phyloP scores from a whole-genome alignment of 1,284 basidiomycete species.

The Neonothopanus nambi region DNA sequence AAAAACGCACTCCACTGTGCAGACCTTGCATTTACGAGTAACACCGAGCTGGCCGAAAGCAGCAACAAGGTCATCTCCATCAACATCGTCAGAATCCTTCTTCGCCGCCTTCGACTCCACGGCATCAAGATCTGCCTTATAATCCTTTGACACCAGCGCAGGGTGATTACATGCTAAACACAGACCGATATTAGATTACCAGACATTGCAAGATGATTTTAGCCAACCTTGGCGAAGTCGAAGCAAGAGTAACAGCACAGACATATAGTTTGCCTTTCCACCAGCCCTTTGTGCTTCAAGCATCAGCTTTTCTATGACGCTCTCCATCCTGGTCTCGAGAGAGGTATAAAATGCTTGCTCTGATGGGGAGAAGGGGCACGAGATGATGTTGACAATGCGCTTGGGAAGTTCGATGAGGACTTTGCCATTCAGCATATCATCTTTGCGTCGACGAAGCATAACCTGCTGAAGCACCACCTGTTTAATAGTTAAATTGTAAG shows the following conservation, averaged over 20 bases:
- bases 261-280: constrained; percentile 71
- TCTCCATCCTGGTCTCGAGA: constrained; percentile 74
- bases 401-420: constrained; percentile 83
- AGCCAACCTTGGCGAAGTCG: constrained; percentile 83
- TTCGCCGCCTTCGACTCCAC: constrained; percentile 62
- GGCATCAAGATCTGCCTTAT: constrained; percentile 70
- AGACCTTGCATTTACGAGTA: constrained; percentile 72
- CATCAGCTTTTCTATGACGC: constrained; percentile 74
- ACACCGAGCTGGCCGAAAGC: constrained; percentile 76
- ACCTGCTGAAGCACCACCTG: constrained; percentile 82
- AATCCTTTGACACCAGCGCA: constrained; percentile 74
- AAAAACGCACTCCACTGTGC: constrained; percentile 61
- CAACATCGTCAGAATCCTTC: constrained; percentile 51
- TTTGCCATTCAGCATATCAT: constrained; percentile 81
- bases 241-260: constrained; percentile 82
- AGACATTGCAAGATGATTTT: not conserved
- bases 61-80: constrained; percentile 76
- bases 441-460: constrained; percentile 92
- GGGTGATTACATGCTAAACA: constrained; percentile 86
- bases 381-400: constrained; percentile 71
- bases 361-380: constrained; percentile 69
- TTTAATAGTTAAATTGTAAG: not conserved
- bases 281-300: constrained; percentile 43
- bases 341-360: constrained; percentile 84
- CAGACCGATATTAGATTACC: not conserved